These are phyloP conservation scores for Mucor velutinosus DNA, from an alignment of 371 early-diverging fungal genomes.

Conservation along the genomic window DNA sequence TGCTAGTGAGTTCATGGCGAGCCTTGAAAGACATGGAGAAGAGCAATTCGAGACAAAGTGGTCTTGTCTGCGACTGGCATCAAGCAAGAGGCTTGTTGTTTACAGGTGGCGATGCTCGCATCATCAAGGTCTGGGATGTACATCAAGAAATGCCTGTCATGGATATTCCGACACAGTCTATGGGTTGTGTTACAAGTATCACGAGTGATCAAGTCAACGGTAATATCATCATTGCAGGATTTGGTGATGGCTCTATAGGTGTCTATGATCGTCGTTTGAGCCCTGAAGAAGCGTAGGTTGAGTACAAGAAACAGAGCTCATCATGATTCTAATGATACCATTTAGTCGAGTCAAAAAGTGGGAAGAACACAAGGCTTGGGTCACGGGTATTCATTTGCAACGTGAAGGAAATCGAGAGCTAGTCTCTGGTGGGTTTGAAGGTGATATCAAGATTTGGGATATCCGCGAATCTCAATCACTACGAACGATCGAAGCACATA, in stretches of 20 bases:
- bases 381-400: conserved; percentile 69
- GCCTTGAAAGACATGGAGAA: conserved; percentile 72
- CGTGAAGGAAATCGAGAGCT: conserved; percentile 63
- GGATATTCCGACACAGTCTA: conserved; percentile 72
- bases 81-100: conserved; percentile 70
- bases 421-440: conserved; percentile 62
- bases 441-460: conserved; percentile 88
- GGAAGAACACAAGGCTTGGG: conserved; percentile 68
- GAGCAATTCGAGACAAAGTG: conserved; percentile 57
- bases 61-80: conserved; percentile 81
- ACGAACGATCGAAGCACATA: conserved; percentile 53
- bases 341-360: conserved; percentile 60
- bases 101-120: conserved; percentile 73
- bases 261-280: conserved; percentile 75
- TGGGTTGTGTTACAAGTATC: conserved; percentile 68
- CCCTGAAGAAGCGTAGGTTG: conserved; percentile 52
- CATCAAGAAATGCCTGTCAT: conserved; percentile 74
- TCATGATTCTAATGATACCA: neutral
- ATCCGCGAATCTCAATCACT: conserved; percentile 61
- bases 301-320: neutral
- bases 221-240: conserved; percentile 76
- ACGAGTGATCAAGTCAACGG: conserved; percentile 72
- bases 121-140: conserved; percentile 86
- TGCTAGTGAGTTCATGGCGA: conserved; percentile 77
- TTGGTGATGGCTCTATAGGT: conserved; percentile 81